phyloP scores from a whole-genome alignment of 2,329 filamentous ascomycete species.

The Harringtonia lauricola region DNA sequence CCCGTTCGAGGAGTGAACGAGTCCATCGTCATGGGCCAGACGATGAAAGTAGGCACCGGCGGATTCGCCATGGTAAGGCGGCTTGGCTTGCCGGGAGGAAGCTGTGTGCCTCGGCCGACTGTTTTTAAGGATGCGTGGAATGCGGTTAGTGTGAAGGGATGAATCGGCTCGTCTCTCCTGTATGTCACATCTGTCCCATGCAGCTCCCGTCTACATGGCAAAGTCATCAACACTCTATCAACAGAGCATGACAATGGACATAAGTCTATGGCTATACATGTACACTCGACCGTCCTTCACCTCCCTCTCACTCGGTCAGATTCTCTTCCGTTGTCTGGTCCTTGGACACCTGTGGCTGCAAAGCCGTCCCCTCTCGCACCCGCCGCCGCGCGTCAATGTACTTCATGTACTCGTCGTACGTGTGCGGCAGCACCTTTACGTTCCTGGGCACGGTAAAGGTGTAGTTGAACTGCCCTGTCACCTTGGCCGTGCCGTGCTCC shows the following conservation, averaged over 20 bases:
- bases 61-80: slow-evolving; percentile 79
- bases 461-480: slow-evolving; percentile 67
- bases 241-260: too few species aligned
- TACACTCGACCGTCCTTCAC: too few species aligned
- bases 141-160: too few species aligned
- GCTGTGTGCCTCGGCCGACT: slow-evolving; percentile 48
- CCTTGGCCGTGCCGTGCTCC: slow-evolving; percentile 46
- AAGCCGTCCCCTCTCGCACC: too few species aligned
- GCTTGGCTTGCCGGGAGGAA: slow-evolving; percentile 52
- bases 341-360: too few species aligned
- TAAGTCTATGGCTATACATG: too few species aligned
- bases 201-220: too few species aligned
- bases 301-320: too few species aligned
- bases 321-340: too few species aligned
- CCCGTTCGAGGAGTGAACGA: slow-evolving; percentile 87
- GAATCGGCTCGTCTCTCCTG: too few species aligned
- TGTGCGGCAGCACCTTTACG: slow-evolving; percentile 24
- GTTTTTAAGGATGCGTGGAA: slow-evolving; percentile 62
- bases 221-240: too few species aligned
- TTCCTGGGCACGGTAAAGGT: slow-evolving; percentile 34
- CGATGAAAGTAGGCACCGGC: slow-evolving; percentile 82
- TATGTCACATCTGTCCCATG: too few species aligned
- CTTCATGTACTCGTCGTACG: slow-evolving; percentile 31
- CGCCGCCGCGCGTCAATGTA: slow-evolving; percentile 31
- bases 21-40: slow-evolving; percentile 97